Base-by-base conservation (phyloP, 2,329 filamentous ascomycete genomes). In the Colletotrichum sp. region DNA sequence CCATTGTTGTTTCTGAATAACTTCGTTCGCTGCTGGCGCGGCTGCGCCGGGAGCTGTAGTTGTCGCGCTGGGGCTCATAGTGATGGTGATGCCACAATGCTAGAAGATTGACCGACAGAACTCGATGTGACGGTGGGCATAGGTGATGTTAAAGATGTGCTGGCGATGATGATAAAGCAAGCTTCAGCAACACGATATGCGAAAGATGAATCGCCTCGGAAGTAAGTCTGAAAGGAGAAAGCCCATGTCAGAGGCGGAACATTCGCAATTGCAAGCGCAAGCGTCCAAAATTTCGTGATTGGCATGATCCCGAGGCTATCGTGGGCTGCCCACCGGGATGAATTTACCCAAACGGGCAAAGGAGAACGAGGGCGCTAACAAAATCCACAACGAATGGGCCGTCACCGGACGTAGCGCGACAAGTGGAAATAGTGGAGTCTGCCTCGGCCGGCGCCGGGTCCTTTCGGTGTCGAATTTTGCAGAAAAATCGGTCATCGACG, bases 1-100 rank as follows among this genome's bases (percentile, higher is more conserved):
- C 85, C 82, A 78, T 83, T 92, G 91, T 57, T 91, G 73, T 60
- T 81, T 72, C 74, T 81, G 77, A 76, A 85, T 2, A 12, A 26
- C 8, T 13, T 12, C 34, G 8, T 1, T 26, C 9, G 63, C 6
- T 1, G 32, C 26, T 12, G 34, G 15, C 18, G 8, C 16, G 15
- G 34, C 2, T 10, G 10, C 28, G 5, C 55, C 52, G 10, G 21
- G n/a, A 3, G 48, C 21, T 1, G 24, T 30, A 8, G 32, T 48
- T 2, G 36, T 63, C 2, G 67, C 67, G n/a, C 59, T 63, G 9
- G 57, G 59, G 18, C 67, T 70, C 57, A 63, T 70, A 5, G 2
- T 69, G 28, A n/a, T 15, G 16, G 30, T 34, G 16, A 32, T 32
- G n/a, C 7, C 28, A 1, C 16, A 61, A 24, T 5, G 5, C 1